Conservation (phyloP, 2,329 filamentous ascomycete species). For the Paraphoma sp. region DNA sequence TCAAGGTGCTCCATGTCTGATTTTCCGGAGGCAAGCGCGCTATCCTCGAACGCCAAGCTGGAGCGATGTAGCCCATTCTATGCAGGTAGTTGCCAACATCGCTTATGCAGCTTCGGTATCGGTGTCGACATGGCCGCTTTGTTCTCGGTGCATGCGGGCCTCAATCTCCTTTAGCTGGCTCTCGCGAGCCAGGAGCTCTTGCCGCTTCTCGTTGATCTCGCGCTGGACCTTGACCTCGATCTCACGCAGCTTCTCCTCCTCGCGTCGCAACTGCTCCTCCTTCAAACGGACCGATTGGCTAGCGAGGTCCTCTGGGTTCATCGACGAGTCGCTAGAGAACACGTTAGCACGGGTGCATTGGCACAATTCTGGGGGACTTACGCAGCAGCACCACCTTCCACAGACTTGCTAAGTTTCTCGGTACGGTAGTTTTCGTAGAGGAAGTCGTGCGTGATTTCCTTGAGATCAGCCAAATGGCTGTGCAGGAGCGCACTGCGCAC, state of each 20-base stretch:
- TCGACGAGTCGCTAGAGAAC: conserved; percentile 72
- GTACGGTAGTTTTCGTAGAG: conserved; percentile 99
- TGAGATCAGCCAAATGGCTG: conserved; percentile 96
- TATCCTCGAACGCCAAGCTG: conserved; percentile 26
- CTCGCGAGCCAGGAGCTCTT: conserved; percentile 95
- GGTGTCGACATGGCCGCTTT: conserved; percentile 55
- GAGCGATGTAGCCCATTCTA: conserved; percentile 6
- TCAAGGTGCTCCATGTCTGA: conserved; percentile 26
- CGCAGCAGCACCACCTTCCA: conserved; percentile 87
- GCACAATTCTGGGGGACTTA: conserved; percentile 61
- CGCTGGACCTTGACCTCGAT: conserved; percentile 99
- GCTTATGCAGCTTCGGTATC: conserved; percentile 41
- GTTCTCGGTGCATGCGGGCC: conserved; percentile 92
- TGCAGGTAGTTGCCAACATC: conserved; percentile 7
- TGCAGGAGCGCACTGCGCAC: conserved; percentile 96
- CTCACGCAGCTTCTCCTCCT: conserved; percentile 99
- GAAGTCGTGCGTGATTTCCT: conserved; percentile 99
- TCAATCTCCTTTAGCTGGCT: conserved; percentile 99
- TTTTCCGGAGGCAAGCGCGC: conserved; percentile 34
- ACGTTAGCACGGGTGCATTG: conserved; percentile 23
- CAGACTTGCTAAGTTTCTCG: conserved; percentile 99
- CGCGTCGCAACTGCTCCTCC: conserved; percentile 98
- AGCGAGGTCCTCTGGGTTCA: conserved; percentile 97
- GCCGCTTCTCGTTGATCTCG: conserved; percentile 99
- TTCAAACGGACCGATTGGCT: conserved; percentile 98